Evolutionary conservation across 2,329 filamentous ascomycete genomes (phyloP).

Genomic region (Ceratocystis cacaofunesta): DNA sequence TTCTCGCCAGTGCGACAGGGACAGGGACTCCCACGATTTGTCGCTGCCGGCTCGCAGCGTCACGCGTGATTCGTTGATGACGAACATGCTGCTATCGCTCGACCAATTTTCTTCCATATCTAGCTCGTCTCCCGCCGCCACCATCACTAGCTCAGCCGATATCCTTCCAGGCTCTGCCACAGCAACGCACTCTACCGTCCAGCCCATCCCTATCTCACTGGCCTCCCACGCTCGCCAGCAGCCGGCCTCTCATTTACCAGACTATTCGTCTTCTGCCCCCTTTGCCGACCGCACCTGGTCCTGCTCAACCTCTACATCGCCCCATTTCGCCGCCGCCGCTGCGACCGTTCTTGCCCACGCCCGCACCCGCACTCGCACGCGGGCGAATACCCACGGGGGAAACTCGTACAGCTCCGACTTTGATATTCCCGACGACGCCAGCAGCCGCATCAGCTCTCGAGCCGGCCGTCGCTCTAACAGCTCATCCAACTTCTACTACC

Average conservation of each 20-base stretch:
- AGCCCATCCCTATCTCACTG: slow-evolving; percentile 16
- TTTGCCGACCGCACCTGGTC: slow-evolving; percentile 18
- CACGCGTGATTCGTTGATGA: slow-evolving; percentile 79
- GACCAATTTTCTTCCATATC: slow-evolving; percentile 49
- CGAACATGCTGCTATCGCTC: slow-evolving; percentile 88
- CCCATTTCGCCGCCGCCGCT: slow-evolving; percentile 5
- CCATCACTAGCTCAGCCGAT: slow-evolving; percentile 18
- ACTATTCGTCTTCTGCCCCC: slow-evolving; percentile 3
- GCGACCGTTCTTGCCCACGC: slow-evolving; percentile 11
- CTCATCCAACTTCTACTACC: slow-evolving; percentile 51
- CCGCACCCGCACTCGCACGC: slow-evolving; percentile 19
- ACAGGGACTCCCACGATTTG: slow-evolving; percentile 72
- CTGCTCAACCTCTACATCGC: slow-evolving; percentile 11
- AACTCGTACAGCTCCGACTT: slow-evolving; percentile 49
- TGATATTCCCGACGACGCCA: slow-evolving; percentile 40
- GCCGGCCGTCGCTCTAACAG: slow-evolving; percentile 59
- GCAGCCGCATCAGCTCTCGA: slow-evolving; percentile 40
- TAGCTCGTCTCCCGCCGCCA: slow-evolving; percentile 32
- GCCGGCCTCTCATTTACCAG: not conserved
- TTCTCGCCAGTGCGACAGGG: slow-evolving; percentile 26
- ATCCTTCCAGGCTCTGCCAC: not conserved
- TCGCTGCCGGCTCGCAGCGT: slow-evolving; percentile 62
- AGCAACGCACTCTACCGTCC: slow-evolving; percentile 19
- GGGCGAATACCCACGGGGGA: slow-evolving; percentile 26
- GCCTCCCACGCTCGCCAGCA: slow-evolving; percentile 6